Conservation (phyloP, 441 rosid species). For the Gossypium laxum region DNA sequence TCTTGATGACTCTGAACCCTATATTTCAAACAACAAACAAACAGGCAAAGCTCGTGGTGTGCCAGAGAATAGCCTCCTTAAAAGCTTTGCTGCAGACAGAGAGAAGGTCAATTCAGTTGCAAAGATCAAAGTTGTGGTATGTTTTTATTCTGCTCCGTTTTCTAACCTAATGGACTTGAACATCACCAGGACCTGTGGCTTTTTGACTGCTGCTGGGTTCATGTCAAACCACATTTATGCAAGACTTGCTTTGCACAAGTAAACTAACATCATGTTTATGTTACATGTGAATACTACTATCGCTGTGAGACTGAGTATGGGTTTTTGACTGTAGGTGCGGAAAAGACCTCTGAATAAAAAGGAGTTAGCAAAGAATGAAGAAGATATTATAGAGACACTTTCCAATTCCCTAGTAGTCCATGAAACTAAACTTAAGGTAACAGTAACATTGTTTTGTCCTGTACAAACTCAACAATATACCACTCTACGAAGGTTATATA, state of each 20-base stretch:
- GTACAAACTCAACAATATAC: background rate
- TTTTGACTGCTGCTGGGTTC: conserved; percentile 4
- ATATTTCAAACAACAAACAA: conserved; percentile 46
- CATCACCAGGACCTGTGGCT: background rate
- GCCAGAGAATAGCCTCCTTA: conserved; percentile 59
- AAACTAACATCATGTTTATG: background rate
- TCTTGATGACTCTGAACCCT: conserved; percentile 71
- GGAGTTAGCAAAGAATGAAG: conserved; percentile 83
- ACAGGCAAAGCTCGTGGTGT: conserved; percentile 50
- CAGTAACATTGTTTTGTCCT: conserved; percentile 9
- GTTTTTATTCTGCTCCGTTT: conserved; percentile 18
- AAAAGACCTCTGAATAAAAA: conserved; percentile 93
- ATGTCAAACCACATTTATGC: background rate
- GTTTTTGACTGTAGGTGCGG: conserved; percentile 58
- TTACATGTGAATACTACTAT: conserved; percentile 8
- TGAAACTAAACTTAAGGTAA: conserved; percentile 88
- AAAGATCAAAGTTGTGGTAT: conserved; percentile 97
- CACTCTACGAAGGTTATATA: background rate
- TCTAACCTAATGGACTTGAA: background rate
- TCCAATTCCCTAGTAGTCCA: conserved; percentile 72
- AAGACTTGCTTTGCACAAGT: conserved; percentile 8
- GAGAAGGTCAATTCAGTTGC: conserved; percentile 83
- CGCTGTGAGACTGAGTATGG: conserved; percentile 2
- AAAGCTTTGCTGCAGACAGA: conserved; percentile 70
- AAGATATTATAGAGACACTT: conserved; percentile 75